Conservation (phyloP, 1,284 basidiomycete species). For the Ganoderma meredithae region DNA sequence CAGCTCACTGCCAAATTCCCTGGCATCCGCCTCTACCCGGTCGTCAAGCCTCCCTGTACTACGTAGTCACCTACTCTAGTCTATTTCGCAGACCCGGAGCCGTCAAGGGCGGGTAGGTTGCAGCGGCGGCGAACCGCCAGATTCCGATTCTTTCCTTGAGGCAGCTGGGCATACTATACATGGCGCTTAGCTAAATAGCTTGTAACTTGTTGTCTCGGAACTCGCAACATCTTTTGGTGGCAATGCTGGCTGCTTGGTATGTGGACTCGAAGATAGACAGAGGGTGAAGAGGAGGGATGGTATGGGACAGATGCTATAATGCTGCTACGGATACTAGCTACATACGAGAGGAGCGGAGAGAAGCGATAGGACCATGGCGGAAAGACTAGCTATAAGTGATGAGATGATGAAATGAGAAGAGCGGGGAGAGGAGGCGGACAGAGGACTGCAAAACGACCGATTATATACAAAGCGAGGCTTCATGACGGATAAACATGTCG, state of each 20-base stretch:
- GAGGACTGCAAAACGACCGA: not conserved
- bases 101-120: too few species aligned
- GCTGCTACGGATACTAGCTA: slow-evolving; percentile 7
- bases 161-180: not conserved
- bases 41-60: too few species aligned
- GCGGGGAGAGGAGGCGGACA: too few species aligned
- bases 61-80: too few species aligned
- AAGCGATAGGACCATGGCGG: not conserved
- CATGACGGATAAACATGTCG: not conserved
- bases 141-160: too few species aligned
- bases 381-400: not conserved
- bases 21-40: too few species aligned
- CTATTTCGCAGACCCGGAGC: too few species aligned
- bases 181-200: not conserved
- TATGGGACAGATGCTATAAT: slow-evolving; percentile 7
- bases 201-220: not conserved
- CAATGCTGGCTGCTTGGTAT: not conserved
- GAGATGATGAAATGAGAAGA: not conserved
- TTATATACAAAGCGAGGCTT: slow-evolving; percentile 10
- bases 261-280: not conserved
- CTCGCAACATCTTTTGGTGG: not conserved
- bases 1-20: too few species aligned
- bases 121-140: too few species aligned
- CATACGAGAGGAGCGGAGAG: not conserved
- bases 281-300: not conserved